Conservation (phyloP, 1,284 basidiomycete species). For the Pseudozyma sp. region DNA sequence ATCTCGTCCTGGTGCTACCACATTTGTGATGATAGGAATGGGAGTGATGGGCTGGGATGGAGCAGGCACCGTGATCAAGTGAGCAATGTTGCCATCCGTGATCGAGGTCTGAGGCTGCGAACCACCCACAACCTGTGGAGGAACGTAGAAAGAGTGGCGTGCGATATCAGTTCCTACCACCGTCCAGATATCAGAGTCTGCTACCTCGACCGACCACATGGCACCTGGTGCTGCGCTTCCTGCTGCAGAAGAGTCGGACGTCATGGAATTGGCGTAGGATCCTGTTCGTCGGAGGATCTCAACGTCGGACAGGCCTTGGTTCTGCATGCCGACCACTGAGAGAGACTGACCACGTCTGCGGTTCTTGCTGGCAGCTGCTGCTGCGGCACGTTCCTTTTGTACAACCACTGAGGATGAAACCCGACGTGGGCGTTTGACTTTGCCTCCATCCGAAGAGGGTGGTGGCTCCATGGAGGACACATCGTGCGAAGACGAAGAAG, state of each 20-base stretch:
- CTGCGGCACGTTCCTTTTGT: slow-evolving; percentile 53
- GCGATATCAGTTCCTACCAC: slow-evolving; percentile 80
- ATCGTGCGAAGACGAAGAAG: slow-evolving; percentile 36
- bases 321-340: slow-evolving; percentile 55
- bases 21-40: slow-evolving; percentile 76
- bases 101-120: slow-evolving; percentile 27
- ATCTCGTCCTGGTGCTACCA: slow-evolving; percentile 78
- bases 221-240: slow-evolving; percentile 44
- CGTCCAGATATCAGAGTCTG: slow-evolving; percentile 85
- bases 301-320: slow-evolving; percentile 43
- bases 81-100: slow-evolving; percentile 44
- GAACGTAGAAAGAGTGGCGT: slow-evolving; percentile 69
- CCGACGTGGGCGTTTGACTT: slow-evolving; percentile 62
- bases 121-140: slow-evolving; percentile 59
- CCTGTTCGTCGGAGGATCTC: slow-evolving; percentile 45
- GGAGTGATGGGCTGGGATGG: slow-evolving; percentile 70
- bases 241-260: slow-evolving; percentile 53
- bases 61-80: slow-evolving; percentile 60
- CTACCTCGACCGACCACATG: slow-evolving; percentile 57
- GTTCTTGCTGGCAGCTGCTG: slow-evolving; percentile 45
- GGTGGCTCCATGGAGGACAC: slow-evolving; percentile 42
- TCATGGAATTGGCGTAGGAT: slow-evolving; percentile 47
- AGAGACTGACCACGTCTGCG: slow-evolving; percentile 59
- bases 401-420: slow-evolving; percentile 59
- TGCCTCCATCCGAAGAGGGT: slow-evolving; percentile 63